Evolutionary conservation across 106 monocot species (phyloP).

Genomic region (Dioscorea dumetorum): DNA sequence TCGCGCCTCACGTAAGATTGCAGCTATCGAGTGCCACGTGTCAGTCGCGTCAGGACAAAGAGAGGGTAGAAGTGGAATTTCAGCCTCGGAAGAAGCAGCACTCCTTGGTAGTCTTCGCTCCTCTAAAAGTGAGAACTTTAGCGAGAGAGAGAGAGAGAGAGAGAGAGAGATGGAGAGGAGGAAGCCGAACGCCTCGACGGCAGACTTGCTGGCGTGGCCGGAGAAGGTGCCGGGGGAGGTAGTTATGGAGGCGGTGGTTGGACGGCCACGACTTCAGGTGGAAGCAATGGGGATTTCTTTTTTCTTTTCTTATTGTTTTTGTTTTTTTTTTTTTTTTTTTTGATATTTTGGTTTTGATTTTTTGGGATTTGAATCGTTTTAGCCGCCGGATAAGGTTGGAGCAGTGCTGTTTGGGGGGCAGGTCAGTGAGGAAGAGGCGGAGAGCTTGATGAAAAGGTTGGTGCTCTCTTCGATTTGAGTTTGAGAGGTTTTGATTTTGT

Average conservation of each 20-base stretch:
- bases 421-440: neutral
- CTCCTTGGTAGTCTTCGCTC: too few species aligned
- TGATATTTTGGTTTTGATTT: neutral
- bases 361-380: neutral
- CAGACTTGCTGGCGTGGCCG: conserved; percentile 58
- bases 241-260: neutral
- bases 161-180: conserved; percentile 16
- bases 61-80: too few species aligned
- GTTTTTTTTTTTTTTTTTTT: neutral
- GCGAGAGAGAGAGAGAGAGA: neutral
- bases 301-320: neutral
- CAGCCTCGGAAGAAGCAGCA: too few species aligned
- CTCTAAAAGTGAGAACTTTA: conserved; percentile 4
- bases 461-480: neutral
- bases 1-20: too few species aligned
- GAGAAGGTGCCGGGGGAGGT: conserved; percentile 22
- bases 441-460: too few species aligned
- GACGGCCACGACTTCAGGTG: neutral
- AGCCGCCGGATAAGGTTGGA: neutral
- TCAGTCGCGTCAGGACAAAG: too few species aligned
- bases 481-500: neutral
- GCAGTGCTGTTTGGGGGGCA: neutral
- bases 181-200: conserved; percentile 19
- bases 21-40: too few species aligned
- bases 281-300: neutral